Evolutionary conservation across 148 eudicot genomes (phyloP), one percentile per base, ranked within the genome.

Genomic region (Beta vulgaris): DNA sequence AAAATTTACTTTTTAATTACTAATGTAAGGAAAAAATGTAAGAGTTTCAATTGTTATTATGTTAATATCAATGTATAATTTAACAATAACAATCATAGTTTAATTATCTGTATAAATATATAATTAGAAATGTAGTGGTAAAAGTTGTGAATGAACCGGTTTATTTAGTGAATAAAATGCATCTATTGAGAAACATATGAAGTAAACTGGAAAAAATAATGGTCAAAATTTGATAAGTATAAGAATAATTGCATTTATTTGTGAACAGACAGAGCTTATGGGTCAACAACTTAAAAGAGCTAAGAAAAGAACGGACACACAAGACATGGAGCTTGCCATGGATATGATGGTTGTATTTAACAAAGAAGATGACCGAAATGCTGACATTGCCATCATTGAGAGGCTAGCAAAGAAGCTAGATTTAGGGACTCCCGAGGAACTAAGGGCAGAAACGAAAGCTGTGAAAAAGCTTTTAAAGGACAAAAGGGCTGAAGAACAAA

Each of bases 281-380:
- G 61, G 82, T 0, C 69, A 64, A 60, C 98, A 93, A 79, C 81
- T 93, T 0, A 89, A 67, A 61, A 85, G 93, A 77, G 87, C 92
- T 0, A 89, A 88, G 43, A 78, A 62, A 49, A 76, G 96, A 76
- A 82, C 85, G 1, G 93, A 93, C 69, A 89, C 89, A 13, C 98
- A 89, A 72, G 96, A 93, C 69, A 89, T 93, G 85, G 91, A 87
- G 48, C 74, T 87, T 0, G 77, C 88, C 37, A 87, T 87, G 91
- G 91, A 87, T 13, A 82, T 87, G 83, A 82, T 85, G 87, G 81
- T 85, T 1, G 81, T 85, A 0, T 74, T 87, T 40, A 80, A 78
- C 61, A 85, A 83, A 70, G 76, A 75, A 21, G 86, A 84, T 10
- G 88, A 85, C 4, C 78, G 87, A 23, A 84, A 85, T 26, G 85